Conservation (phyloP, 345 rosid genomes). For the Aquilaria malaccensis region DNA sequence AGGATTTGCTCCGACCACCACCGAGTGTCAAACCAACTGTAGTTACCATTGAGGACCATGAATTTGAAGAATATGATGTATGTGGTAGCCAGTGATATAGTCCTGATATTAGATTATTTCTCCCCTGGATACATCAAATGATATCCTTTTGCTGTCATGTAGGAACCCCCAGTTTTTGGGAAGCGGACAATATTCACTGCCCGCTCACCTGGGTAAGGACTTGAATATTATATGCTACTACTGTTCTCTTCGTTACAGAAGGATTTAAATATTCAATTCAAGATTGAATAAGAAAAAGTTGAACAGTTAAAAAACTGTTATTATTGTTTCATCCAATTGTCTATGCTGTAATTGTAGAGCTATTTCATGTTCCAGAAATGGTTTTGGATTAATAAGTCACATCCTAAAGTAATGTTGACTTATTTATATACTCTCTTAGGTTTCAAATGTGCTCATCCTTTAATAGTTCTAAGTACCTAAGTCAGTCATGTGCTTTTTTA, state of each 20-base stretch:
- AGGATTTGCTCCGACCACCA: slow-evolving; percentile 79
- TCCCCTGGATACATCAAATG: too few relatives aligned
- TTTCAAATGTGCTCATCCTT: too few relatives aligned
- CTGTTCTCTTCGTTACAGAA: slow-evolving; percentile 1
- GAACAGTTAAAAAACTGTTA: too few relatives aligned
- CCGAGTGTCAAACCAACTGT: slow-evolving; percentile 49
- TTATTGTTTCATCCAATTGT: too few relatives aligned
- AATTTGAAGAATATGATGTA: slow-evolving; percentile 92
- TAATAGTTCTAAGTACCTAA: too few relatives aligned
- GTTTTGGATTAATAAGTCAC: too few relatives aligned
- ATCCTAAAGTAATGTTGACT: too few relatives aligned
- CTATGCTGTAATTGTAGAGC: too few relatives aligned
- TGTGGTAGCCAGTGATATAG: not conserved
- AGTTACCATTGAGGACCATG: slow-evolving; percentile 62
- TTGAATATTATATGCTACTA: not conserved
- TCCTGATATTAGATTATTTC: too few relatives aligned
- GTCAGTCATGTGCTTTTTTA: not conserved
- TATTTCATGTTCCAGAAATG: too few relatives aligned
- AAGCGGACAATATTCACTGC: slow-evolving; percentile 63
- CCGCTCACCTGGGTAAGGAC: slow-evolving; percentile 55
- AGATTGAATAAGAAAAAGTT: too few relatives aligned
- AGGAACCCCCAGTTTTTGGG: slow-evolving; percentile 95
- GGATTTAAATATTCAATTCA: not conserved
- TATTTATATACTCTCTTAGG: too few relatives aligned
- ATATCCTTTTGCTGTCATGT: slow-evolving; percentile 23